phyloP scores from a whole-genome alignment of 768 basidiomycete species.

The Agaricus subrufescens region DNA sequence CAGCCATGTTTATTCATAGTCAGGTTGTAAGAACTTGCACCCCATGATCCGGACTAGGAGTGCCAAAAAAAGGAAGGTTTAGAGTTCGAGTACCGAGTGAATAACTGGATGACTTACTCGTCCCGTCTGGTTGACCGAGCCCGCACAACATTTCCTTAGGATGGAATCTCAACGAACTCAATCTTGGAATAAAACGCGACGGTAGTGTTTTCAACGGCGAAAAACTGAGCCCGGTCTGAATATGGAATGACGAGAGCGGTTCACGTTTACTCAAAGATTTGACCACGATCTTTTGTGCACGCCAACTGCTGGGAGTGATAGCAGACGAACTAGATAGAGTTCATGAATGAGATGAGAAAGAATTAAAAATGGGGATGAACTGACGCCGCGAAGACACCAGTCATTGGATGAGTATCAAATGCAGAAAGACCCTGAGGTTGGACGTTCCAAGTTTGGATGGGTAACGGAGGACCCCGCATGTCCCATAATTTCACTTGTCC shows the following conservation, averaged over 20 bases:
- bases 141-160: slow-evolving; percentile 73
- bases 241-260: slow-evolving; percentile 30
- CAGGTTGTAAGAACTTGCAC: slow-evolving; percentile 35
- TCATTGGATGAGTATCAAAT: slow-evolving; percentile 82
- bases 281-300: slow-evolving; percentile 51
- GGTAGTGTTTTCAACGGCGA: slow-evolving; percentile 37
- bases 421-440: slow-evolving; percentile 72
- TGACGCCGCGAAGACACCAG: slow-evolving; percentile 83
- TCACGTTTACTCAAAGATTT: slow-evolving; percentile 38
- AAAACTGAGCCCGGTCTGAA: slow-evolving; percentile 41
- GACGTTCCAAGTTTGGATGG: slow-evolving; percentile 58
- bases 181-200: slow-evolving; percentile 45
- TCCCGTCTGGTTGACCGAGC: slow-evolving; percentile 40
- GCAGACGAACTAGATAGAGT: slow-evolving; percentile 39
- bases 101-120: slow-evolving; percentile 25
- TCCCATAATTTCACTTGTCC: slow-evolving; percentile 94
- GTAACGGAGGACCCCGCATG: slow-evolving; percentile 56
- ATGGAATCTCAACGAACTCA: slow-evolving; percentile 59
- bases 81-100: neutral
- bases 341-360: neutral
- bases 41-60: slow-evolving; percentile 42
- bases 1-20: neutral
- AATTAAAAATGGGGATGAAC: slow-evolving; percentile 23
- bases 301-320: slow-evolving; percentile 46
- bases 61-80: neutral